phyloP scores from a whole-genome alignment of 2,329 filamentous ascomycete genomes.

The Aspergillus awamori region DNA sequence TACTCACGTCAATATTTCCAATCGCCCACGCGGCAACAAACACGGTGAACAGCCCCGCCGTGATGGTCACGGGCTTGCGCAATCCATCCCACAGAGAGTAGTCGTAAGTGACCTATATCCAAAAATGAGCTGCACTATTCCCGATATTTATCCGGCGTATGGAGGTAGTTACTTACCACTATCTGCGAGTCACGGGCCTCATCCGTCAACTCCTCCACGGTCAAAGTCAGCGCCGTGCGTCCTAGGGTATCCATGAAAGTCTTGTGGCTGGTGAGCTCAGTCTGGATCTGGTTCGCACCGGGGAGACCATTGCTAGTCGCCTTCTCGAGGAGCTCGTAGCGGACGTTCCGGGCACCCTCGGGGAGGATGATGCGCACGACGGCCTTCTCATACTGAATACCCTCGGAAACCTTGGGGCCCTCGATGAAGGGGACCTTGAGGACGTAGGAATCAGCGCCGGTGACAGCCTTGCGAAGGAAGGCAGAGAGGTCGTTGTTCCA shows the following conservation, averaged over 20 bases:
- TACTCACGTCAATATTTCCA: slow-evolving; percentile 79
- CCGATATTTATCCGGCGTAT: not conserved
- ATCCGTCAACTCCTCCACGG: slow-evolving; percentile 84
- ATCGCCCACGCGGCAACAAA: slow-evolving; percentile 76
- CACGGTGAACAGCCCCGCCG: slow-evolving; percentile 70
- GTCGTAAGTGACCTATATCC: slow-evolving; percentile 71
- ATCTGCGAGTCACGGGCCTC: slow-evolving; percentile 83
- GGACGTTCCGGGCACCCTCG: slow-evolving; percentile 73
- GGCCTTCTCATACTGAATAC: slow-evolving; percentile 80
- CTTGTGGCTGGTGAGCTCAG: slow-evolving; percentile 67
- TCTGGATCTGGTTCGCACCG: slow-evolving; percentile 55
- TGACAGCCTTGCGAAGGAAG: slow-evolving; percentile 67
- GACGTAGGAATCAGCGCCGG: slow-evolving; percentile 70
- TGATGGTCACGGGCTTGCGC: slow-evolving; percentile 84
- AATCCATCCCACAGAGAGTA: slow-evolving; percentile 73
- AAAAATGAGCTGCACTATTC: not conserved
- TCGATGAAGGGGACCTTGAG: slow-evolving; percentile 92
- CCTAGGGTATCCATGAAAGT: slow-evolving; percentile 95
- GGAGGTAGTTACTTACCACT: slow-evolving; percentile 53
- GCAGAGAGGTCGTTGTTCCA: slow-evolving; percentile 86
- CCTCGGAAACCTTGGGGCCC: slow-evolving; percentile 83
- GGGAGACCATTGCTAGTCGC: slow-evolving; percentile 68
- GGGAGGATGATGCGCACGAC: slow-evolving; percentile 82
- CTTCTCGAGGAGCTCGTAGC: slow-evolving; percentile 74
- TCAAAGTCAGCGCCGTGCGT: slow-evolving; percentile 78